Evolutionary conservation across 2,329 filamentous ascomycete genomes (phyloP).

Genomic region (Byssothecium circinans): DNA sequence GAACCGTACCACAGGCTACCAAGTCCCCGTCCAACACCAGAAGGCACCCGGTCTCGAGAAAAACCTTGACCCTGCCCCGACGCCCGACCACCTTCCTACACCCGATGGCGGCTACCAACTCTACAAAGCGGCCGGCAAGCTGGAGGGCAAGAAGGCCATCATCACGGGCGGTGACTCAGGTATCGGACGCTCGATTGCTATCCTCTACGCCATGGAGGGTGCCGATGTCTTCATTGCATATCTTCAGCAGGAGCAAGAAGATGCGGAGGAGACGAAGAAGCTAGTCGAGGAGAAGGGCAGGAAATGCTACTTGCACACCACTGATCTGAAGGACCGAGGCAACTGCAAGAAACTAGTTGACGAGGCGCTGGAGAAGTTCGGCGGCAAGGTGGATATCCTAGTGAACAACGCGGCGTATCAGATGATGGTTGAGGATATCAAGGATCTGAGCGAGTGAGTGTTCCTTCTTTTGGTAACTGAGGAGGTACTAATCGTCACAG

Average conservation of each 20-base stretch:
- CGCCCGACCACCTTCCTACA: slow-evolving; percentile 67
- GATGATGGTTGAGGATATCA: slow-evolving; percentile 72
- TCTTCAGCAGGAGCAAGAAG: slow-evolving; percentile 72
- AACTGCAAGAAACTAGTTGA: slow-evolving; percentile 73
- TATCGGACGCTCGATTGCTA: slow-evolving; percentile 73
- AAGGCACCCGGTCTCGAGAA: slow-evolving; percentile 56
- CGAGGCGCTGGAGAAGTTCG: slow-evolving; percentile 65
- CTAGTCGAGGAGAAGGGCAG: slow-evolving; percentile 67
- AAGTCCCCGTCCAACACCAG: slow-evolving; percentile 54
- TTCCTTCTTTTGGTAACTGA: background rate
- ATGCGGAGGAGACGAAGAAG: slow-evolving; percentile 74
- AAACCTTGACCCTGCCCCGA: slow-evolving; percentile 61
- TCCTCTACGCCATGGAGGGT: slow-evolving; percentile 80
- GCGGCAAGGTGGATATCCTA: slow-evolving; percentile 68
- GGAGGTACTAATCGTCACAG: slow-evolving; percentile 37
- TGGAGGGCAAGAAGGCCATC: slow-evolving; percentile 72
- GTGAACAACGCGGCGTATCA: slow-evolving; percentile 74
- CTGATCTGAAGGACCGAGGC: slow-evolving; percentile 65
- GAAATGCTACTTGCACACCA: slow-evolving; percentile 65
- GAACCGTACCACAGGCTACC: slow-evolving; percentile 45
- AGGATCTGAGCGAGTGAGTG: slow-evolving; percentile 67
- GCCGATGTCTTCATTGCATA: slow-evolving; percentile 74
- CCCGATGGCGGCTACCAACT: slow-evolving; percentile 67
- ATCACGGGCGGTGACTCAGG: slow-evolving; percentile 82
- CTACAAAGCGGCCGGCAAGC: slow-evolving; percentile 76